Evolutionary conservation across 768 basidiomycete genomes (phyloP).

Genomic region (Mycena kentingensis): DNA sequence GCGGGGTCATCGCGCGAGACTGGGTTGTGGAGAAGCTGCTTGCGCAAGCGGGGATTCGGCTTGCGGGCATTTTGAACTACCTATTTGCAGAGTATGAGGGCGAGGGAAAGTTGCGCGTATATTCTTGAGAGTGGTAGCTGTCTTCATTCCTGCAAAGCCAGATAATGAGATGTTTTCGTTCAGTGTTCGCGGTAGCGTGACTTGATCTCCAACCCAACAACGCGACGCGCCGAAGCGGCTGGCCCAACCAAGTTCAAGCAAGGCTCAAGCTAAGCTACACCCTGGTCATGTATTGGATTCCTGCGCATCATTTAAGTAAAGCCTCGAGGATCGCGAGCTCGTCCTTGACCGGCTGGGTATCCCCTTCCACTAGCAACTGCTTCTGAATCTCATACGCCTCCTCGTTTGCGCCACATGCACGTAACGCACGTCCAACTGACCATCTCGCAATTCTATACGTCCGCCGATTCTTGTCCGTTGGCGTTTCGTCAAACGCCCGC

Average conservation of each 20-base stretch:
- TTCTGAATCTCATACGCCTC: constrained; percentile 16
- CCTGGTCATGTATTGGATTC: neutral
- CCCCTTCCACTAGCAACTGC: constrained; percentile 7
- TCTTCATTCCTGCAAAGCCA: too few relatives aligned
- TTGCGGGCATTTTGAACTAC: constrained; percentile 82
- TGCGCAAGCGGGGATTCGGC: constrained; percentile 79
- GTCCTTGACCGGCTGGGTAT: neutral
- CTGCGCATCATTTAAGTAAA: neutral
- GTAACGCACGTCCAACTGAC: constrained; percentile 12
- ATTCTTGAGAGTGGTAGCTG: too few relatives aligned
- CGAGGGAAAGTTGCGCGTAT: too few relatives aligned
- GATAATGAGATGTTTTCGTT: too few relatives aligned
- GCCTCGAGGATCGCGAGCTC: neutral
- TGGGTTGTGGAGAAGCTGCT: constrained; percentile 82
- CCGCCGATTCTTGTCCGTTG: constrained; percentile 2
- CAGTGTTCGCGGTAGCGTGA: too few relatives aligned
- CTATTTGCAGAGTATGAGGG: constrained; percentile 66
- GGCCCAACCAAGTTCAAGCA: neutral
- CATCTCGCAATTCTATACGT: constrained; percentile 12
- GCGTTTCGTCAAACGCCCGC: constrained; percentile 8
- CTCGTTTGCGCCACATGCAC: constrained; percentile 11
- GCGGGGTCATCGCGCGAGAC: constrained; percentile 63
- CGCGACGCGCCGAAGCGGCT: too few relatives aligned
- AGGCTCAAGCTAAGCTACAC: neutral
- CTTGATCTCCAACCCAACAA: too few relatives aligned